These are phyloP conservation scores for Fusarium sp. DNA, from an alignment of 2,329 filamentous ascomycete genomes.

Conservation along the genomic window DNA sequence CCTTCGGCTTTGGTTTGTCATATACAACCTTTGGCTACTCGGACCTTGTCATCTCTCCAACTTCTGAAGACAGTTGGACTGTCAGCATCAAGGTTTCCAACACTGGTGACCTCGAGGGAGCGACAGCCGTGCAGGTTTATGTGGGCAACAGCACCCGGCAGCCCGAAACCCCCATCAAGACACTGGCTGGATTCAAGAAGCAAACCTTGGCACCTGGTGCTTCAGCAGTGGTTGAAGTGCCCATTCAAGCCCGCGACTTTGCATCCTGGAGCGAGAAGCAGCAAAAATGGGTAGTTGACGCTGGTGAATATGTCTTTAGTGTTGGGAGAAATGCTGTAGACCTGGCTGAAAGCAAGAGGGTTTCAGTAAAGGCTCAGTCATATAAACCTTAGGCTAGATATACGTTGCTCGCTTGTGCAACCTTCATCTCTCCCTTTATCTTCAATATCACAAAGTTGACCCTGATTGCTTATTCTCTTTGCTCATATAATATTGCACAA, in stretches of 20 bases:
- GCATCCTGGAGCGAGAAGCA: slow-evolving; percentile 7
- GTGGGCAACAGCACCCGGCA: slow-evolving; percentile 24
- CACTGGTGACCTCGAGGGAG: slow-evolving; percentile 62
- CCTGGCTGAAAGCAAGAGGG: slow-evolving; percentile 1
- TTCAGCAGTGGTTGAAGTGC: slow-evolving; percentile 10
- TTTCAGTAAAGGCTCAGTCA: neutral
- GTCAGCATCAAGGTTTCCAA: slow-evolving; percentile 65
- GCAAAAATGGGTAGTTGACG: slow-evolving; percentile 21
- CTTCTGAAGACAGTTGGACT: slow-evolving; percentile 43
- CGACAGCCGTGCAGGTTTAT: slow-evolving; percentile 69
- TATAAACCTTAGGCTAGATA: neutral
- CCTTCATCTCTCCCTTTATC: neutral
- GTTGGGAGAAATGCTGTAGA: slow-evolving; percentile 22
- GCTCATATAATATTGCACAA: no score
- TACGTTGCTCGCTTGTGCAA: rapidly evolving
- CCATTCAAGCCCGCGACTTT: slow-evolving; percentile 6
- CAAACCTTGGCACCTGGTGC: slow-evolving; percentile 14
- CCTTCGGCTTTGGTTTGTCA: slow-evolving; percentile 25
- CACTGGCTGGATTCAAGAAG: slow-evolving; percentile 16
- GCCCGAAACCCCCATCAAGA: slow-evolving; percentile 38
- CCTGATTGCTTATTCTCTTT: no score
- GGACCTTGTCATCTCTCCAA: slow-evolving; percentile 34
- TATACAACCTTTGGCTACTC: slow-evolving; percentile 42
- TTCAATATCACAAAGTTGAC: no score
- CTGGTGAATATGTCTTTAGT: slow-evolving; percentile 27